Base-by-base conservation (phyloP, 2,329 filamentous ascomycete species). In the Botrytis cinerea region DNA sequence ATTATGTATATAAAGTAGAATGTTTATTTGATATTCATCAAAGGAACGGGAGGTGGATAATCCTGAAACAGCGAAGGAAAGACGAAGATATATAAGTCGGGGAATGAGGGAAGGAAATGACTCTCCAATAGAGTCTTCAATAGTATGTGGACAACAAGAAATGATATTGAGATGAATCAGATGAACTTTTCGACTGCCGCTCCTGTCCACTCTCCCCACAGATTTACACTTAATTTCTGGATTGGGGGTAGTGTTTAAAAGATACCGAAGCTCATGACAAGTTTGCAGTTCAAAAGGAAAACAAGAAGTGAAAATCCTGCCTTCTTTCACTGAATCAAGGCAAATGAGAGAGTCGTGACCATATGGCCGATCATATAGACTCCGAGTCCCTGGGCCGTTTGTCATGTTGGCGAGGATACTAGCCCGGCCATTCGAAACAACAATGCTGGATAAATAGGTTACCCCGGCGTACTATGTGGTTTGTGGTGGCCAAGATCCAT, bases 401-500 rank as follows among this genome's bases (percentile, higher is more conserved):
- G 16, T n/a, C 18, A 57, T 68, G 35, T 54, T 57, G 51, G 51
- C 51, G 51, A 57, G 51, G 51, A 57, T 68, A 35, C 35, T 54
- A 28, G 46, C 46, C 54, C 16, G 46, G 48, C 32, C 63, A 68
- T 38, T 57, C 35, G 48, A 68, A 68, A 57, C 66, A 68, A 57
- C 35, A 10, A 57, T 57, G 48, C 35, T 38, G 66, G 66, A 57
- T 68, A 48, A 68, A 68, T 32, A 40, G 51, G 48, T 40, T 22
- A 68, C 25, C 48, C 25, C 14, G 48, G 40, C n/a, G 61, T 32
- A 18, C 32, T 40, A 63, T 35, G 68, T 32, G n/a, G 51, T 28
- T 28, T 57, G 64, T 32, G 74, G 35, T 51, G 46, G 70, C 46
- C 64, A 68, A 54, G 35, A 68, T 43, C 64, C 64, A 68, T 40